phyloP scores from a whole-genome alignment of 805 yeast species.

The Cyberlindnera amylophila region DNA sequence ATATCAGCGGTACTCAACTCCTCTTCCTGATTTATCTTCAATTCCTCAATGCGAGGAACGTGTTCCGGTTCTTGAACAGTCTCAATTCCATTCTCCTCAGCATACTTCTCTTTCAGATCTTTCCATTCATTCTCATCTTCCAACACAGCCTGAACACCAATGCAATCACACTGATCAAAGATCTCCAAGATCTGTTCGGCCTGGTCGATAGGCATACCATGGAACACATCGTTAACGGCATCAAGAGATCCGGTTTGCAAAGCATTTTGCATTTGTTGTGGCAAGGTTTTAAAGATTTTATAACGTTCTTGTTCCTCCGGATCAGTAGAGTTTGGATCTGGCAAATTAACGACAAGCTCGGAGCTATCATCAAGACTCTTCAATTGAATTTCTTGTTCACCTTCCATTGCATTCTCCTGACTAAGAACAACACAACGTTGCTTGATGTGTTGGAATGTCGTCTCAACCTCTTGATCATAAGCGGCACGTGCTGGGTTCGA shows the following conservation, averaged over 20 bases:
- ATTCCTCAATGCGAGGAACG: slow-evolving; percentile 17
- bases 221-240: slow-evolving; percentile 79
- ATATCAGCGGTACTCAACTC: slow-evolving; percentile 33
- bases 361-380: slow-evolving; percentile 83
- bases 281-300: slow-evolving; percentile 54
- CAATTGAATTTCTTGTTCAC: slow-evolving; percentile 70
- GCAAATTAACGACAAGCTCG: slow-evolving; percentile 66
- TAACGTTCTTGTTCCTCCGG: slow-evolving; percentile 40
- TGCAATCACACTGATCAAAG: slow-evolving; percentile 77
- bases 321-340: slow-evolving; percentile 48
- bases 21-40: slow-evolving; percentile 16
- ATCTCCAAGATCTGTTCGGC: slow-evolving; percentile 75
- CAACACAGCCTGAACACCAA: slow-evolving; percentile 72
- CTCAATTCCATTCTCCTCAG: slow-evolving; percentile 1
- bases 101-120: slow-evolving; percentile 46
- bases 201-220: slow-evolving; percentile 62
- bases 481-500: slow-evolving; percentile 63
- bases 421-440: slow-evolving; percentile 67
- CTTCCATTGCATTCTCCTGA: slow-evolving; percentile 43
- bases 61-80: slow-evolving; percentile 11
- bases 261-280: slow-evolving; percentile 67
- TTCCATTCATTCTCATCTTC: slow-evolving; percentile 72
- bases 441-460: slow-evolving; percentile 72
- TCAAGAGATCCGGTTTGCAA: slow-evolving; percentile 68
- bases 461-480: slow-evolving; percentile 67